Percentiles rank a stretch among this genome's conserved stretches.
Conservation (phyloP, 2,329 filamentous ascomycete species). For the Phialocephala sp. region DNA sequence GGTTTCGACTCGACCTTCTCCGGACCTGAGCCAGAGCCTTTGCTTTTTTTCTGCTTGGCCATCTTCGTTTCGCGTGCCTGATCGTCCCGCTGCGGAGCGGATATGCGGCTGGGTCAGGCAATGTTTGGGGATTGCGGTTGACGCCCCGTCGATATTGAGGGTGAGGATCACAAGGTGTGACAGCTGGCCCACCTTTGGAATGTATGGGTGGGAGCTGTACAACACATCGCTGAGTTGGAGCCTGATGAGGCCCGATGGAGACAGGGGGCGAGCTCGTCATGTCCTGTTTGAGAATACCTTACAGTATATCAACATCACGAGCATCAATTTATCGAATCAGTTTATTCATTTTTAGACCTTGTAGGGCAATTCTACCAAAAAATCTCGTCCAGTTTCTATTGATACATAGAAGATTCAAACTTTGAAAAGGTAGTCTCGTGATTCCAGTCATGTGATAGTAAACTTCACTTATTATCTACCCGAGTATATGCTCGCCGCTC, state of each 20-base stretch:
- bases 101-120: conserved; percentile 3
- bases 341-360: too few species aligned
- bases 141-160: neutral
- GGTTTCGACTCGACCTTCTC: conserved; percentile 1
- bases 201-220: neutral
- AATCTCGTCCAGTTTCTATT: too few species aligned
- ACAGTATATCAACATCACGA: neutral
- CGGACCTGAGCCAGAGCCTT: neutral
- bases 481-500: too few species aligned
- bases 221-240: conserved; percentile 4
- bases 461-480: too few species aligned
- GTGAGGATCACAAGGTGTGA: neutral
- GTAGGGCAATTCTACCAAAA: too few species aligned
- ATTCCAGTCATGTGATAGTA: too few species aligned
- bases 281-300: neutral
- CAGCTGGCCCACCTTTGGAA: conserved; percentile 1
- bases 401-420: too few species aligned
- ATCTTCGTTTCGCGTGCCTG: conserved; percentile 3
- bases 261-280: neutral
- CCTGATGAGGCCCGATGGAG: neutral
- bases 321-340: too few species aligned
- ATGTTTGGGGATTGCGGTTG: conserved; percentile 5
- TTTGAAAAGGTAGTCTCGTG: too few species aligned
- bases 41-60: neutral
- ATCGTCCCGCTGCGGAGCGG: conserved; percentile 5